Percentiles rank a stretch among this genome's conserved stretches.
These are phyloP conservation scores for Lachnellula willkommii DNA, from an alignment of 2,329 filamentous ascomycete species.

Conservation along the genomic window DNA sequence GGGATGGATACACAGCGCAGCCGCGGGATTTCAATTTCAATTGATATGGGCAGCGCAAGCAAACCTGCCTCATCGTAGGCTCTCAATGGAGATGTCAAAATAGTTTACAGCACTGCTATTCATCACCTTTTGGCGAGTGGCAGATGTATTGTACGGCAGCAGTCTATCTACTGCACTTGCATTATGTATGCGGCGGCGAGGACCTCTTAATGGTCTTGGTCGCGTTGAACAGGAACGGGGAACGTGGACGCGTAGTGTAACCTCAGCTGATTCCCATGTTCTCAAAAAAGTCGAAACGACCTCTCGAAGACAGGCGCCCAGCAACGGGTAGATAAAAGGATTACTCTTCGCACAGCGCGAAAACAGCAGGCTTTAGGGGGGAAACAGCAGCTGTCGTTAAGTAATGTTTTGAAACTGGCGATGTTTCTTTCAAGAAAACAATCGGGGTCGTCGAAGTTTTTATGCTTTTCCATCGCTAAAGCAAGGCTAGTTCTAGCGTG, in stretches of 20 bases:
- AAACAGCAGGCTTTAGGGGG: slow-evolving; percentile 52
- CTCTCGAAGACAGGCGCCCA: slow-evolving; percentile 66
- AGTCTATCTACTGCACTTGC: too few species aligned
- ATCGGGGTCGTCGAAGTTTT: slow-evolving; percentile 9
- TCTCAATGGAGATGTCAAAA: too few species aligned
- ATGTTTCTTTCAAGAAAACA: slow-evolving; percentile 39
- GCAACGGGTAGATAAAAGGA: slow-evolving; percentile 52
- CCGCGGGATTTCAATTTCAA: too few species aligned
- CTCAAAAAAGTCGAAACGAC: slow-evolving; percentile 58
- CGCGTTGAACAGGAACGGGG: too few species aligned
- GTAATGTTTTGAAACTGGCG: slow-evolving; percentile 47
- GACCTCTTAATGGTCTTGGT: too few species aligned
- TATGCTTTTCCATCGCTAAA: slow-evolving; percentile 1
- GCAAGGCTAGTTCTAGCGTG: neutral
- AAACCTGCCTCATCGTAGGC: too few species aligned
- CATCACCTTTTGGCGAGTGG: too few species aligned
- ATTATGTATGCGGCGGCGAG: too few species aligned
- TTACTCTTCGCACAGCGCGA: slow-evolving; percentile 62
- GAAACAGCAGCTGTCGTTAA: slow-evolving; percentile 46
- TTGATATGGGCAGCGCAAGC: too few species aligned
- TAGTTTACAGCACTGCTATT: too few species aligned
- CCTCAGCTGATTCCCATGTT: slow-evolving; percentile 69
- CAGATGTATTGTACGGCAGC: too few species aligned
- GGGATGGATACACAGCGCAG: too few species aligned
- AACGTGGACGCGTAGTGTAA: slow-evolving; percentile 40